Base-by-base conservation (phyloP, 2,329 filamentous ascomycete genomes). In the Fusarium agapanthi region DNA sequence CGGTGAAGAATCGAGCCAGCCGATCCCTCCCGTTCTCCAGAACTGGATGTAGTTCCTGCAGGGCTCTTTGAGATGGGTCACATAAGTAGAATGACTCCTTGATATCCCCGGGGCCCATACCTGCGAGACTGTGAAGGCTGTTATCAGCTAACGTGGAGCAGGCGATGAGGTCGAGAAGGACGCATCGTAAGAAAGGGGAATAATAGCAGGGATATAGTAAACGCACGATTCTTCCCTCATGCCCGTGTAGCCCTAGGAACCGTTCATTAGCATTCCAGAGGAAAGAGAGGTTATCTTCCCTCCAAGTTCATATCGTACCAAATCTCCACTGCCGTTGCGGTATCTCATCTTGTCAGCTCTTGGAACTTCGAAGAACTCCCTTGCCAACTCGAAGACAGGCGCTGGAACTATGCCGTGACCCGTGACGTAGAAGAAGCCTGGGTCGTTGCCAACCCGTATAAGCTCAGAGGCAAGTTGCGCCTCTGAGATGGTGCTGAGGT, bases 251-350 rank as follows among this genome's bases (percentile, higher is more conserved):
- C 13, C 44, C 44, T 47, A 47, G 4, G 9, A n/a, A 5, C 6
- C 30, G 4, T 47, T 11, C 20, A n/a, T 47, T 47, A 30, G 44
- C 20, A 16, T n/a, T 7, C 26, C 9, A 22, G 14, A 47, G 9
- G 9, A 47, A 30, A 12, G 13, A 0, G 20, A 45, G 24, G 8
- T 11, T 28, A 28, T 45, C 12, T 15, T 28, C 0, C 43, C 18
- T 28, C 18, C 18, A 30, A 15, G 44, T 2, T 30, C 3, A 16
- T 47, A 6, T 30, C 44, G 4, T 47, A 47, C 44, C 44, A 47
- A 22, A 20, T 47, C 44, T n/a, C 44, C 26, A 11, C 44, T 47
- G 14, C 44, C 20, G 4, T 47, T 30, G 6, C 26, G 20, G 10
- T 47, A 47, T 47, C 14, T 30, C 26, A 16, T 47, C 26, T 47